Evolutionary conservation across 1,284 basidiomycete genomes (phyloP).

Genomic region (Austroboletus niveus): DNA sequence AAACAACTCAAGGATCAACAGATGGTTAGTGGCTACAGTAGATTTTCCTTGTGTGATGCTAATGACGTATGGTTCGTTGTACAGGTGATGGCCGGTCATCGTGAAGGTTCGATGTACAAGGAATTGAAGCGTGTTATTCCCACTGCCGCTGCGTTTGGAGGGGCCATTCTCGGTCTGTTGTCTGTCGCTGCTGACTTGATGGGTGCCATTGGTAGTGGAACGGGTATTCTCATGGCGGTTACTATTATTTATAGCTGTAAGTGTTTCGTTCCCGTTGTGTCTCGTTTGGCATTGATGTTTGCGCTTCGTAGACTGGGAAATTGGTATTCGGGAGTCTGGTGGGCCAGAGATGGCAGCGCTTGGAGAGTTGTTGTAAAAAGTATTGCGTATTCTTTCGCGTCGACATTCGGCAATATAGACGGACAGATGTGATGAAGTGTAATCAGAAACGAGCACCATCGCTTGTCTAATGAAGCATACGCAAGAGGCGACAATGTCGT

Average conservation of each 20-base stretch:
- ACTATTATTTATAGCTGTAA: slow-evolving; percentile 92
- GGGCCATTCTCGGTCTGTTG: slow-evolving; percentile 90
- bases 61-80: not conserved
- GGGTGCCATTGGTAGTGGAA: slow-evolving; percentile 95
- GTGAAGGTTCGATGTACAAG: slow-evolving; percentile 98
- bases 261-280: slow-evolving; percentile 8
- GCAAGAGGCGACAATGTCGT: too few relatives aligned
- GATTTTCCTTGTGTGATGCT: not conserved
- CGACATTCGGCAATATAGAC: slow-evolving; percentile 10
- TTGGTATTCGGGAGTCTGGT: slow-evolving; percentile 54
- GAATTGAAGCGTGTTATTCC: slow-evolving; percentile 98
- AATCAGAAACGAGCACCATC: too few relatives aligned
- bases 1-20: slow-evolving; percentile 99
- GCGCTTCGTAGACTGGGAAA: slow-evolving; percentile 28
- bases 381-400: not conserved
- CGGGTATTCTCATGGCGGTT: slow-evolving; percentile 97
- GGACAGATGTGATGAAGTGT: not conserved
- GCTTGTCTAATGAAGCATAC: too few relatives aligned
- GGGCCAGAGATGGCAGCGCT: slow-evolving; percentile 75
- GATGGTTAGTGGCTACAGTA: slow-evolving; percentile 57
- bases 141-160: slow-evolving; percentile 95
- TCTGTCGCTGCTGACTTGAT: slow-evolving; percentile 96
- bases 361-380: slow-evolving; percentile 55
- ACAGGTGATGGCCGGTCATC: slow-evolving; percentile 93
- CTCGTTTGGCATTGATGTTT: not conserved